phyloP scores from a whole-genome alignment of 2,329 filamentous ascomycete species.

The Diplocarpon rosae region DNA sequence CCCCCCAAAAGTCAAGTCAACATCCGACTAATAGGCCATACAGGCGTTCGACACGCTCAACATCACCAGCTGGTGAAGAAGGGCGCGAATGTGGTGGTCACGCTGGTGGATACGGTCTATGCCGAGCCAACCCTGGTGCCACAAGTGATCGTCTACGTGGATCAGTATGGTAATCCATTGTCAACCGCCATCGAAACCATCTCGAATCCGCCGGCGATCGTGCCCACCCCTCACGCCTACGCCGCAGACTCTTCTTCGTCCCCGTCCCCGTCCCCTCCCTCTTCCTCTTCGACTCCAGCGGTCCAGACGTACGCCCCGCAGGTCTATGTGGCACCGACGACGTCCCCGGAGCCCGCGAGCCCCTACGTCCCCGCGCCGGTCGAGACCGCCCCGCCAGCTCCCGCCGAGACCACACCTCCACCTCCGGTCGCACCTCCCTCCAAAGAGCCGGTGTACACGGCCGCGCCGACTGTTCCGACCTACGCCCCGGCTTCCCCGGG shows the following conservation, averaged over 20 bases:
- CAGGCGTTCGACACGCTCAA: constrained; percentile 20
- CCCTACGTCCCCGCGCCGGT: background rate
- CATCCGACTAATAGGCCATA: background rate
- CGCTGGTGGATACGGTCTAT: no score
- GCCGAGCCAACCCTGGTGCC: constrained; percentile 29
- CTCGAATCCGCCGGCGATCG: no score
- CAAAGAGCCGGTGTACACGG: no score
- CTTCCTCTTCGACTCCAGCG: no score
- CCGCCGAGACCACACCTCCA: background rate
- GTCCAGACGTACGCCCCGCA: no score
- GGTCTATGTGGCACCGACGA: constrained; percentile 1
- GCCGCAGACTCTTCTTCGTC: no score
- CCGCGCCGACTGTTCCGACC: background rate
- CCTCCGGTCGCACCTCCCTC: background rate
- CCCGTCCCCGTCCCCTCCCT: no score
- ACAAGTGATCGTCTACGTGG: constrained; percentile 48
- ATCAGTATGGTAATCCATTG: constrained; percentile 38
- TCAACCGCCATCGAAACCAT: no score
- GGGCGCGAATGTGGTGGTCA: no score
- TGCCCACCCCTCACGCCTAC: no score
- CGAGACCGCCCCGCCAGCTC: background rate
- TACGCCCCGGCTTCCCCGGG: constrained; percentile 5
- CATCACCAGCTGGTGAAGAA: no score
- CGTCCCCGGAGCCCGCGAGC: background rate
- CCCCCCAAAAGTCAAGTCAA: background rate